Evolutionary conservation across 169 alveolate genomes (phyloP).

Genomic region (Plasmodium gaboni): DNA sequence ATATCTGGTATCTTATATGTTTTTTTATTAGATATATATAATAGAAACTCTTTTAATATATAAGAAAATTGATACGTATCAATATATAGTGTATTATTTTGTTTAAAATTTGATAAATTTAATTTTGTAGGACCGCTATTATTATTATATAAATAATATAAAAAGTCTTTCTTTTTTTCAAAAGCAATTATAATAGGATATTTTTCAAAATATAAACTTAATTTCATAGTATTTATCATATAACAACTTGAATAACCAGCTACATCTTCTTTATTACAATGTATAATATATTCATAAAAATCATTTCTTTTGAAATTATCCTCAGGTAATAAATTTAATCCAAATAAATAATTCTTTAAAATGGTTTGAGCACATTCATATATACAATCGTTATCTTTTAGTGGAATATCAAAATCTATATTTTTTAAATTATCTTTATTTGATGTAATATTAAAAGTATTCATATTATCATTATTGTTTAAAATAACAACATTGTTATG

Average conservation of each 20-base stretch:
- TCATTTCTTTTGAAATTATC: slow-evolving; percentile 31
- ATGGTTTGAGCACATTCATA: slow-evolving; percentile 25
- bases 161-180: slow-evolving; percentile 65
- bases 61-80: slow-evolving; percentile 41
- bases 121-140: neutral
- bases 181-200: slow-evolving; percentile 55
- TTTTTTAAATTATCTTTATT: neutral
- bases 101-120: slow-evolving; percentile 13
- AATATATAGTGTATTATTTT: slow-evolving; percentile 46
- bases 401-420: neutral
- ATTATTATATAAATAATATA: slow-evolving; percentile 32
- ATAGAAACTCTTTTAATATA: slow-evolving; percentile 34
- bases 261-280: slow-evolving; percentile 8
- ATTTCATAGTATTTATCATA: slow-evolving; percentile 43
- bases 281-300: slow-evolving; percentile 42
- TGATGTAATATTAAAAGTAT: neutral
- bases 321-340: slow-evolving; percentile 50
- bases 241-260: slow-evolving; percentile 6
- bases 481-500: neutral
- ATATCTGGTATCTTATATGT: slow-evolving; percentile 4
- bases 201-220: neutral
- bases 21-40: slow-evolving; percentile 7
- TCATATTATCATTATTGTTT: slow-evolving; percentile 4
- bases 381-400: neutral
- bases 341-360: slow-evolving; percentile 40